Base-by-base conservation (phyloP, 2,329 filamentous ascomycete genomes). In the Hymenoscyphus infarciens region DNA sequence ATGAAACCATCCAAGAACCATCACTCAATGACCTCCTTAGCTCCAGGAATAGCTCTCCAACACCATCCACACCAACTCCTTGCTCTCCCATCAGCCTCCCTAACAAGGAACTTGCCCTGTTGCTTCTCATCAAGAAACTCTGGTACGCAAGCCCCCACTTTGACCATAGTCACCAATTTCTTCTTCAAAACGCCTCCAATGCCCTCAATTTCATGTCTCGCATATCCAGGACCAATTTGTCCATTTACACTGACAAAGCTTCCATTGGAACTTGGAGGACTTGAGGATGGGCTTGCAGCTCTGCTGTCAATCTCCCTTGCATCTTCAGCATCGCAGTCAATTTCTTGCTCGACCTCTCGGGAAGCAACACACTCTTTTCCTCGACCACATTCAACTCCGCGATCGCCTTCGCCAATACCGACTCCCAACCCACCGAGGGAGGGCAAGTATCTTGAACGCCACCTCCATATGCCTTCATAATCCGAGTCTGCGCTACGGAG, bases 51-150 rank as follows among this genome's bases (percentile, higher is more conserved):
- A 2, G 92, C 87, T 64, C 92, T 82, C 75, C 82, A 86, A 75
- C 94, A 98, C 93, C 94, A 97, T 0, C 90, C 91, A 75, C 93
- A 98, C 91, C 92, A 97, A 73, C 90, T 92, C 64, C 93, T 83
- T 62, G 86, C 81, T 57, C 77, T 76, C 0, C 91, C 90, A 15
- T 80, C 80, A 60, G 87, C 82, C 76, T 98, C 94, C 27, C 88
- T 79, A 16, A 82, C 81, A 29, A 97, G 78, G 68, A 89, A 88
- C 62, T 82, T 81, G 4, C 85, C 86, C 7, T 82, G 81, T 39
- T 83, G 83, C 61, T 84, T 82, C 76, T 96, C 91, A 72, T 94
- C 91, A 67, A 91, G 89, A 78, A 88, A 92, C 74, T 97, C 91
- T 65, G 89, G 89, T 13, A 97, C 94, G 65, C 89, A 91, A 4